These are phyloP conservation scores for Caloboletus firmus DNA, from an alignment of 1,284 basidiomycete species.

Conservation along the genomic window DNA sequence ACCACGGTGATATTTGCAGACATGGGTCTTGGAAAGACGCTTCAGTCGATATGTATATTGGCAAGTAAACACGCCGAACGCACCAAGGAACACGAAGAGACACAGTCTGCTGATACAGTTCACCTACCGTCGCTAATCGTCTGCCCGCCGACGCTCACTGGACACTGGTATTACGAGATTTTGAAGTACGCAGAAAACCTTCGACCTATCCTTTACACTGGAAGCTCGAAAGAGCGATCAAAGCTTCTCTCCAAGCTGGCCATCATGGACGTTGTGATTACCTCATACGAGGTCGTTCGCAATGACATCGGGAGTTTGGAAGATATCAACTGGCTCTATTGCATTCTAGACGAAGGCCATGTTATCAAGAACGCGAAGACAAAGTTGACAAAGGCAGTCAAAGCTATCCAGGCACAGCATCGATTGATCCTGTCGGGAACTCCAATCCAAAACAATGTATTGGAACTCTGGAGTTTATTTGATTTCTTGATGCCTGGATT, in stretches of 20 bases:
- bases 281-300: slow-evolving; percentile 96
- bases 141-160: slow-evolving; percentile 95
- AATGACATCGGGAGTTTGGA: slow-evolving; percentile 87
- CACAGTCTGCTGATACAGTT: slow-evolving; percentile 73
- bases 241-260: slow-evolving; percentile 66
- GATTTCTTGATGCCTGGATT: slow-evolving; percentile 99
- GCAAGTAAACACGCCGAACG: slow-evolving; percentile 94
- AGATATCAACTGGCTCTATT: slow-evolving; percentile 88
- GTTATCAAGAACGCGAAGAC: slow-evolving; percentile 99
- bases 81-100: slow-evolving; percentile 65
- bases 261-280: slow-evolving; percentile 87
- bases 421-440: slow-evolving; percentile 95
- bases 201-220: slow-evolving; percentile 86
- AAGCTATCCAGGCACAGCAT: slow-evolving; percentile 88
- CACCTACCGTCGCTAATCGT: slow-evolving; percentile 94
- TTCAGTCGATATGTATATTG: slow-evolving; percentile 98
- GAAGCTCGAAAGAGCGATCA: slow-evolving; percentile 84
- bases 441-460: slow-evolving; percentile 98
- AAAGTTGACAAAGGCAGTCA: slow-evolving; percentile 96
- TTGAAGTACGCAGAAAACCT: slow-evolving; percentile 90
- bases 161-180: slow-evolving; percentile 99
- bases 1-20: slow-evolving; percentile 49
- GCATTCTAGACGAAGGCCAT: slow-evolving; percentile 97
- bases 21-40: slow-evolving; percentile 98
- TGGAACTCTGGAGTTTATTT: slow-evolving; percentile 98